Evolutionary conservation across 495 filamentous ascomycete species (phyloP).

Genomic region (Cercophora sp.): DNA sequence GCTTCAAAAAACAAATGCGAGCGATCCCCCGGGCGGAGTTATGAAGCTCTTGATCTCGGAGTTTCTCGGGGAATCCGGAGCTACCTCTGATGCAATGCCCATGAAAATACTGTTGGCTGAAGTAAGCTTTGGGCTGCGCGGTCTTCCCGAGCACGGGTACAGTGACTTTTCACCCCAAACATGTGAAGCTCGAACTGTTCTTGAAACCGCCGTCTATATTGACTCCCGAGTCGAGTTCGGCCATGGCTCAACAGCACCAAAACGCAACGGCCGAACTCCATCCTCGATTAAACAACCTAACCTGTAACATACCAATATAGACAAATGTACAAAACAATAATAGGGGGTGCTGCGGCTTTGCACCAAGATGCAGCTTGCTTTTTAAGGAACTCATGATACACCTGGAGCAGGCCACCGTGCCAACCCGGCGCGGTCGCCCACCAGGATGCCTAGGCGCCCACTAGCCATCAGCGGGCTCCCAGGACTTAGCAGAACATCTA

Average conservation of each 20-base stretch:
- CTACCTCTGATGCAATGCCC: too few relatives aligned
- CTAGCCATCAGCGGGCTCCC: not conserved
- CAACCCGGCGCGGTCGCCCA: not conserved
- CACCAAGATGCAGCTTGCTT: conserved; percentile 21
- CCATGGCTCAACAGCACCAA: not conserved
- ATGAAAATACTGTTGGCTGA: too few relatives aligned
- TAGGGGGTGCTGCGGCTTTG: conserved; percentile 21
- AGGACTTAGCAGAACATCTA: not conserved
- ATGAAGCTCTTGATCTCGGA: too few relatives aligned
- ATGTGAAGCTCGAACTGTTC: too few relatives aligned
- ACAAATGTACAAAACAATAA: conserved; percentile 32
- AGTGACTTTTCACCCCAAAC: too few relatives aligned
- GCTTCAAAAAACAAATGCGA: too few relatives aligned
- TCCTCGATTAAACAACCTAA: conserved; percentile 27
- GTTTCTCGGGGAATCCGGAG: too few relatives aligned
- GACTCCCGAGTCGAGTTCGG: not conserved
- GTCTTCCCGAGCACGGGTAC: too few relatives aligned
- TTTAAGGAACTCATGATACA: conserved; percentile 24
- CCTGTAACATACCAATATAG: conserved; percentile 21
- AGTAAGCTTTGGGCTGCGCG: too few relatives aligned
- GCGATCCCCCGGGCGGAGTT: too few relatives aligned
- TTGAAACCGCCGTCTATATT: too few relatives aligned
- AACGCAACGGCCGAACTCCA: conserved; percentile 21
- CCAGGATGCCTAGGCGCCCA: not conserved
- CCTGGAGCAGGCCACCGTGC: conserved; percentile 8